Percentiles rank a stretch among this genome's conserved stretches.
phyloP scores from a whole-genome alignment of 2,329 filamentous ascomycete species.

The Alternaria postmessia region DNA sequence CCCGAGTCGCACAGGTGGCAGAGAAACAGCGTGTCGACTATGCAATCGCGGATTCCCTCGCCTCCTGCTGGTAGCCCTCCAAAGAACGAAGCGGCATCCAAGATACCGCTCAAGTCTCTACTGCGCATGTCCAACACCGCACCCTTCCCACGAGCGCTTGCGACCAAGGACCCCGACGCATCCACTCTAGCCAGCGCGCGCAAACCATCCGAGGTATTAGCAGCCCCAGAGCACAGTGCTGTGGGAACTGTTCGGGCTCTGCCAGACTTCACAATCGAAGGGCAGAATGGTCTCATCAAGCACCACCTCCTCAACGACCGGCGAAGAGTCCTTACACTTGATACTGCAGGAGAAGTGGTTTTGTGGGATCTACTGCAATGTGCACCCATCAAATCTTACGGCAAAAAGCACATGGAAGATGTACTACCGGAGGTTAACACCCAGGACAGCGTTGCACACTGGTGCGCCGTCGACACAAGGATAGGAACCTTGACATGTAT shows the following conservation, averaged over 20 bases:
- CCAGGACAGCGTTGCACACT: constrained; percentile 86
- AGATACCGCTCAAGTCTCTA: constrained; percentile 80
- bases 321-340: constrained; percentile 85
- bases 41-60: constrained; percentile 53
- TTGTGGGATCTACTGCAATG: constrained; percentile 96
- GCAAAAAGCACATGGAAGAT: constrained; percentile 92
- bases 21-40: constrained; percentile 62
- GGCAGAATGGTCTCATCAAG: constrained; percentile 94
- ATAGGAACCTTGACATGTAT: constrained; percentile 92
- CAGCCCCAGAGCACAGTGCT: constrained; percentile 49
- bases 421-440: constrained; percentile 89
- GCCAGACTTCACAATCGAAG: constrained; percentile 74
- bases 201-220: constrained; percentile 65
- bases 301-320: constrained; percentile 91
- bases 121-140: constrained; percentile 86
- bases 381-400: constrained; percentile 86
- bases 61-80: constrained; percentile 45
- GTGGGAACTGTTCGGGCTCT: constrained; percentile 52
- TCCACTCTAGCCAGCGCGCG: constrained; percentile 61
- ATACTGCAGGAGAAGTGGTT: constrained; percentile 93
- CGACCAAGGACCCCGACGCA: constrained; percentile 63
- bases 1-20: constrained; percentile 60
- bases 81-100: constrained; percentile 53
- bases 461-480: constrained; percentile 94
- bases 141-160: constrained; percentile 68